These are phyloP conservation scores for Aspergillus sojae DNA, from an alignment of 2,329 filamentous ascomycete species.

Conservation along the genomic window DNA sequence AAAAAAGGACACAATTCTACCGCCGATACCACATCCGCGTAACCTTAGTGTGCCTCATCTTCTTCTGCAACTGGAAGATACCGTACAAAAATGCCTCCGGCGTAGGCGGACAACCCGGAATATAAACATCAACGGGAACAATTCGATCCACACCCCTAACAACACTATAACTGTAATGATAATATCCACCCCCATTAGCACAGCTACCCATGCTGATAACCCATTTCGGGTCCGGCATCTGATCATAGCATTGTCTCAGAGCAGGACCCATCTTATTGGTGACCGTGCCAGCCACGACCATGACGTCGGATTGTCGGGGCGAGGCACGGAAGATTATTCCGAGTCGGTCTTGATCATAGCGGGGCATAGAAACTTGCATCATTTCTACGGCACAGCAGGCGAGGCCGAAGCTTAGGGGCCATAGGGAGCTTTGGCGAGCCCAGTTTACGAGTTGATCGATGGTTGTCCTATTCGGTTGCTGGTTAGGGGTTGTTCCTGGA, in stretches of 20 bases:
- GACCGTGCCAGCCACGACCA: slow-evolving; percentile 90
- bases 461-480: background rate
- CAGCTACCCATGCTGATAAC: slow-evolving; percentile 84
- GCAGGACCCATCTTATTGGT: slow-evolving; percentile 97
- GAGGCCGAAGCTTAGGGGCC: slow-evolving; percentile 91
- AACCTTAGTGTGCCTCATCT: slow-evolving; percentile 67
- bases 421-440: slow-evolving; percentile 85
- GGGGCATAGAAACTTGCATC: slow-evolving; percentile 90
- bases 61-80: slow-evolving; percentile 81
- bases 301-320: slow-evolving; percentile 84
- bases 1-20: no score
- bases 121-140: slow-evolving; percentile 79
- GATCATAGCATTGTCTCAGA: slow-evolving; percentile 87
- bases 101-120: slow-evolving; percentile 70
- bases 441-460: slow-evolving; percentile 67
- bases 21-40: slow-evolving; percentile 60
- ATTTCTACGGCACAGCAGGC: slow-evolving; percentile 91
- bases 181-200: slow-evolving; percentile 84
- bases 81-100: slow-evolving; percentile 62
- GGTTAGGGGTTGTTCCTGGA: background rate
- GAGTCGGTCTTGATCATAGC: slow-evolving; percentile 86
- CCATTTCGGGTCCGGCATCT: slow-evolving; percentile 94
- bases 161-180: slow-evolving; percentile 83
- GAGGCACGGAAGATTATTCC: slow-evolving; percentile 91
- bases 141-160: slow-evolving; percentile 77